Evolutionary conservation across 164 flowering plant genomes (phyloP).

Genomic region (Piper betle): DNA sequence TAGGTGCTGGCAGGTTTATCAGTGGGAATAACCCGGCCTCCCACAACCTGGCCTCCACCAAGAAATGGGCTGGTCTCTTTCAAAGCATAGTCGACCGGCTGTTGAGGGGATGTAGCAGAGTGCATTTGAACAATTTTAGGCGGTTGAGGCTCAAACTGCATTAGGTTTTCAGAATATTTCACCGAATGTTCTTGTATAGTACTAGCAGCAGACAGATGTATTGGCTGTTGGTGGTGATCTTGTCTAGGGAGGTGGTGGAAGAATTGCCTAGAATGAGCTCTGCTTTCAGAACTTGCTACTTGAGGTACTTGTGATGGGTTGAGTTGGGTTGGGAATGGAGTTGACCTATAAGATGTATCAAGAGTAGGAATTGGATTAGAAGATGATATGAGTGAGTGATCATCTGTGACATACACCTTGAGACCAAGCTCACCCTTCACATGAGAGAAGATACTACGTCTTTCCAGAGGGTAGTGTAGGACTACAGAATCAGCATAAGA

Average conservation of each 20-base stretch:
- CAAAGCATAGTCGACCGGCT: conserved; percentile 68
- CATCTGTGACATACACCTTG: conserved; percentile 59
- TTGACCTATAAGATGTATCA: conserved; percentile 12
- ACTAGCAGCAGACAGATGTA: conserved; percentile 7
- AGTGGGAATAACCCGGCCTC: conserved; percentile 64
- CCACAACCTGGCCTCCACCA: conserved; percentile 81
- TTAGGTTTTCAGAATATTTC: conserved; percentile 31
- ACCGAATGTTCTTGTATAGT: conserved; percentile 15
- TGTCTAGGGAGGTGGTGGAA: conserved; percentile 61
- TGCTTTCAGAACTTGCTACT: conserved; percentile 10
- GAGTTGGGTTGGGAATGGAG: conserved; percentile 8
- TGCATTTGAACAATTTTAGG: conserved; percentile 50
- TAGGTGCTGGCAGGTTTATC: conserved; percentile 72
- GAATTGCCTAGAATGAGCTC: conserved; percentile 32
- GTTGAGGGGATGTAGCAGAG: conserved; percentile 39
- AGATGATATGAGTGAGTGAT: conserved; percentile 51
- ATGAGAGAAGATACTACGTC: conserved; percentile 54
- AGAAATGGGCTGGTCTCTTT: conserved; percentile 88
- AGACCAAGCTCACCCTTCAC: conserved; percentile 75
- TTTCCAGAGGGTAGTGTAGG: conserved; percentile 69
- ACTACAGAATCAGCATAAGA: conserved; percentile 71
- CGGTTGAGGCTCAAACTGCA: conserved; percentile 31
- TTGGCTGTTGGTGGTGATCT: not conserved
- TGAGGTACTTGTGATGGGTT: conserved; percentile 4
- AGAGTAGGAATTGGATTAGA: conserved; percentile 25